phyloP scores from a whole-genome alignment of 1,284 basidiomycete genomes.

The Neonothopanus nambi region DNA sequence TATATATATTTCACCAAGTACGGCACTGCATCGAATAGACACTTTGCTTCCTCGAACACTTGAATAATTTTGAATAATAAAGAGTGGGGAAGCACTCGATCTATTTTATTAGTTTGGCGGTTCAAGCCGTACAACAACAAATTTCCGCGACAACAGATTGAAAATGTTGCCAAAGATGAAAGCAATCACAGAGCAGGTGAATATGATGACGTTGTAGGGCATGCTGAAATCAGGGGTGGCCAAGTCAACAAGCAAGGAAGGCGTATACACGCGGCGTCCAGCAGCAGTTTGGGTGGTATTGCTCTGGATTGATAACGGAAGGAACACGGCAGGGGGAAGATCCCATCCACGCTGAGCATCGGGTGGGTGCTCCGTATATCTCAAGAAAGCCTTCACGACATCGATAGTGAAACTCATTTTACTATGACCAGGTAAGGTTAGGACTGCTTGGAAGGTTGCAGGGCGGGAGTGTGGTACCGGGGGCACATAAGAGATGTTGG shows the following conservation, averaged over 20 bases:
- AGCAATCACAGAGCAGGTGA: constrained; percentile 88
- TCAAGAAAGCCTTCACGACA: constrained; percentile 83
- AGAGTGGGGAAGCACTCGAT: too few species aligned
- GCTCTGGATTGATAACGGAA: constrained; percentile 38
- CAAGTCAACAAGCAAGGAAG: constrained; percentile 82
- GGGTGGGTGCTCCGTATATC: constrained; percentile 94
- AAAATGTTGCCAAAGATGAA: constrained; percentile 93
- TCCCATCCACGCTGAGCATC: constrained; percentile 96
- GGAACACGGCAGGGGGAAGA: constrained; percentile 79
- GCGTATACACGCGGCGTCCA: constrained; percentile 68
- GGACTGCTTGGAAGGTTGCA: constrained; percentile 70
- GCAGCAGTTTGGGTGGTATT: constrained; percentile 14
- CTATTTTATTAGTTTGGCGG: neutral
- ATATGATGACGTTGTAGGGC: constrained; percentile 99
- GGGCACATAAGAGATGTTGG: constrained; percentile 65
- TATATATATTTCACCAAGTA: too few species aligned
- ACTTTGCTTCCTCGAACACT: too few species aligned
- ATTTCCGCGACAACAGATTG: constrained; percentile 82
- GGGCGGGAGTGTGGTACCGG: constrained; percentile 70
- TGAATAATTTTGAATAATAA: too few species aligned
- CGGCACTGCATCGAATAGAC: too few species aligned
- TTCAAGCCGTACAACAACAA: constrained; percentile 55
- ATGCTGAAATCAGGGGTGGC: constrained; percentile 98
- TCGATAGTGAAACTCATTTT: constrained; percentile 72
- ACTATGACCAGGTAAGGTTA: constrained; percentile 71